Percentiles rank a stretch among this genome's conserved stretches.
Conservation (phyloP, 225 moss, liverwort and hornwort species). For the Climacium dendroides region DNA sequence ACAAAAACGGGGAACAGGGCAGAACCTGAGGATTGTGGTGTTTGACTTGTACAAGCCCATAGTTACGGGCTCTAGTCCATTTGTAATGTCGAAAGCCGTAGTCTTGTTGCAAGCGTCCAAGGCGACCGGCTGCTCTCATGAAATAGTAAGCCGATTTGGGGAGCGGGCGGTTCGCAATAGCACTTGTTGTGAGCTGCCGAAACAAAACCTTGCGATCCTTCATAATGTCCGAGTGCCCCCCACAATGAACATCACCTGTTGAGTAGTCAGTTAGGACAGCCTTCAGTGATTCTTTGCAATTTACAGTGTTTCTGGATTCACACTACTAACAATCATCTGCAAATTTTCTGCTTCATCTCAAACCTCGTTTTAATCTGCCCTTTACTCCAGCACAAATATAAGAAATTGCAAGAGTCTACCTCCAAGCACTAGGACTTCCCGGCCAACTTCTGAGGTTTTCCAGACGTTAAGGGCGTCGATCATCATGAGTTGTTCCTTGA, state of each 20-base stretch:
- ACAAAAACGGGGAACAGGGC: neutral
- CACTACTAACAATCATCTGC: neutral
- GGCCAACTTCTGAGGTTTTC: constrained; percentile 29
- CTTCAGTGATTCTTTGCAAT: neutral
- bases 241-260: constrained; percentile 95
- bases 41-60: constrained; percentile 66
- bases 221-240: constrained; percentile 70
- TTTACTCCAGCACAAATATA: neutral
- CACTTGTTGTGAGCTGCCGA: constrained; percentile 90
- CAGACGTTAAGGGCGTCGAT: constrained; percentile 41
- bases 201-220: constrained; percentile 41
- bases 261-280: neutral
- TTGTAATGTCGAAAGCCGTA: constrained; percentile 60
- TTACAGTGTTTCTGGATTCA: neutral
- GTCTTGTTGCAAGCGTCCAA: constrained; percentile 27
- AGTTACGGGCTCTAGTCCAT: constrained; percentile 88
- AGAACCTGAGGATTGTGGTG: constrained; percentile 35
- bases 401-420: constrained; percentile 24
- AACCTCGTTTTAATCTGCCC: neutral
- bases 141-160: constrained; percentile 93
- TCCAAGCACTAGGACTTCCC: constrained; percentile 83
- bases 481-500: constrained; percentile 71
- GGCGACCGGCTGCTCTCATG: constrained; percentile 64
- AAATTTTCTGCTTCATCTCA: neutral
- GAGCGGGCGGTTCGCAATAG: constrained; percentile 86